These are phyloP conservation scores for Populus pruinosa DNA, from an alignment of 345 rosid genomes.

Conservation along the genomic window DNA sequence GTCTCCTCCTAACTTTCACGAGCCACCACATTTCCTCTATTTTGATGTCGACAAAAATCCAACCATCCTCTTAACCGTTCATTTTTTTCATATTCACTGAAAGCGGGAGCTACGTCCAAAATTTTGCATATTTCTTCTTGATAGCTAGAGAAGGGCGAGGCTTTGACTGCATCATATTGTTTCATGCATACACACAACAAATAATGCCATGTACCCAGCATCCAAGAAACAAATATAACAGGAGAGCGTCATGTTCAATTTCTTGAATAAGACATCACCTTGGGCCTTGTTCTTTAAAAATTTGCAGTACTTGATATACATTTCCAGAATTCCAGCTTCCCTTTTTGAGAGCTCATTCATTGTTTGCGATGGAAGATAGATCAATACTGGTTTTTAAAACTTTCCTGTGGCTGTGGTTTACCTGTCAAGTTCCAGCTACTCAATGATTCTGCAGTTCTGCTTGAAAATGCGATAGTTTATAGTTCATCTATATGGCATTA, in stretches of 20 bases:
- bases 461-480: neutral
- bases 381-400: neutral
- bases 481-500: neutral
- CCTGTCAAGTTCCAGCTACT: neutral
- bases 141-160: neutral
- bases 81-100: neutral
- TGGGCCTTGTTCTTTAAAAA: neutral
- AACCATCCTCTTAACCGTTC: neutral
- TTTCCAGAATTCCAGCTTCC: neutral
- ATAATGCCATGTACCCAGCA: neutral
- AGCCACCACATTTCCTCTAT: neutral
- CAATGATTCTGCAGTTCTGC: neutral
- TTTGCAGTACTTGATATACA: neutral
- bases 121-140: neutral
- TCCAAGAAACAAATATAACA: neutral
- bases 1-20: neutral
- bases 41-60: neutral
- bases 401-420: neutral
- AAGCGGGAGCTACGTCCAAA: neutral
- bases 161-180: neutral
- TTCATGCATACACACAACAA: neutral
- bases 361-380: neutral
- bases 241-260: neutral
- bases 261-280: neutral
- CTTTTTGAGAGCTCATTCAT: neutral